These are phyloP conservation scores for Canavalia gladiata DNA, from an alignment of 306 rosid genomes.

Conservation along the genomic window DNA sequence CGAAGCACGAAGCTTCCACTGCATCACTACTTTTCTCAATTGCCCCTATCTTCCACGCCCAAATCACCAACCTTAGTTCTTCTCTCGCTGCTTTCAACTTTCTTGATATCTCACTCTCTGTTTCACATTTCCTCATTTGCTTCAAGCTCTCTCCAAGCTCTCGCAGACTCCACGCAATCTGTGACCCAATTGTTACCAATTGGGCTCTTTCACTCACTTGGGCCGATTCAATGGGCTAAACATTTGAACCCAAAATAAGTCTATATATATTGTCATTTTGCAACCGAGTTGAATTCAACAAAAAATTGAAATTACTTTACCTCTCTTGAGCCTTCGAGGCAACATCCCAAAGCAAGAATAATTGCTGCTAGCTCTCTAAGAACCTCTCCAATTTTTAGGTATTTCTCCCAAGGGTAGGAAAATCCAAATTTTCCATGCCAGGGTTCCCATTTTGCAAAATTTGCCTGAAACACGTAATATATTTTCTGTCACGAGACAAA, in stretches of 20 bases:
- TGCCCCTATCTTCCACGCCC: slow-evolving; percentile 41
- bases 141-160: slow-evolving; percentile 79
- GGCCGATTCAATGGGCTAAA: too few relatives aligned
- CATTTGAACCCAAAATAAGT: slow-evolving; percentile 43
- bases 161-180: slow-evolving; percentile 54
- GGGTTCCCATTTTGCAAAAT: slow-evolving; percentile 96
- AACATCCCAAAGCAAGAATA: slow-evolving; percentile 57
- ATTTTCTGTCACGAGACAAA: background rate
- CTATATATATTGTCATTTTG: background rate
- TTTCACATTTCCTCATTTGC: slow-evolving; percentile 65
- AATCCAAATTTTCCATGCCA: slow-evolving; percentile 97
- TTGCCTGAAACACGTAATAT: slow-evolving; percentile 59
- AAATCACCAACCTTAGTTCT: slow-evolving; percentile 55
- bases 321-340: slow-evolving; percentile 74
- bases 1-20: slow-evolving; percentile 56
- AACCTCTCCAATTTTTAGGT: slow-evolving; percentile 73
- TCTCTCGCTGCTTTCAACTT: slow-evolving; percentile 63
- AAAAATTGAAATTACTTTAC: slow-evolving; percentile 39
- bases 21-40: slow-evolving; percentile 49
- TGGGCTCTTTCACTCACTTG: too few relatives aligned
- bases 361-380: slow-evolving; percentile 77
- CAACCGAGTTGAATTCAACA: too few relatives aligned
- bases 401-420: slow-evolving; percentile 82
- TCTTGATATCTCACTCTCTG: slow-evolving; percentile 43
- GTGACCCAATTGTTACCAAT: slow-evolving; percentile 50